These are phyloP conservation scores for Diddensiella transvaalensis DNA, from an alignment of 805 yeast genomes.

Conservation along the genomic window DNA sequence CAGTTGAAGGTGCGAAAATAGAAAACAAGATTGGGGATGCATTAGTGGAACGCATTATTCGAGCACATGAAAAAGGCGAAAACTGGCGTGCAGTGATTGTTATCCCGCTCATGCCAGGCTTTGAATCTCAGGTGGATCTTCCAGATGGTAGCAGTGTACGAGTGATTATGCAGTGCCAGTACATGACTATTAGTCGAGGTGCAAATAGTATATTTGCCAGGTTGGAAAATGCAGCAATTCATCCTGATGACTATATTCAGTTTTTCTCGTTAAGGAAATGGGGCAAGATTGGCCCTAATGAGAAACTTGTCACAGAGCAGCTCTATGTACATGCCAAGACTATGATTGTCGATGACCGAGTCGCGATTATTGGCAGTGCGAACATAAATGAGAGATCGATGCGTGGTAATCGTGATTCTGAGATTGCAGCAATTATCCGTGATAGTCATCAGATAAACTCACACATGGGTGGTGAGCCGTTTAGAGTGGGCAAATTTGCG, in stretches of 20 bases:
- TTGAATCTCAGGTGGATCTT: conserved; percentile 79
- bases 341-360: conserved; percentile 87
- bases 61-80: conserved; percentile 74
- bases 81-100: conserved; percentile 88
- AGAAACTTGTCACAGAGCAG: conserved; percentile 80
- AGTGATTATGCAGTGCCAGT: conserved; percentile 95
- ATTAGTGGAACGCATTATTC: conserved; percentile 87
- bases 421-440: conserved; percentile 82
- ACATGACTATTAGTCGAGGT: conserved; percentile 88
- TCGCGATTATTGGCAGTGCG: conserved; percentile 95
- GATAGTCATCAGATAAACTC: conserved; percentile 64
- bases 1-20: conserved; percentile 67
- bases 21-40: conserved; percentile 95
- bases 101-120: conserved; percentile 97
- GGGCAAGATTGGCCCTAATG: conserved; percentile 82
- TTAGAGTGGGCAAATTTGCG: conserved; percentile 80
- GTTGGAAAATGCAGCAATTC: conserved; percentile 69
- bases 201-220: conserved; percentile 81
- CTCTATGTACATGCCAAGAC: conserved; percentile 90
- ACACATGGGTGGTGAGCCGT: conserved; percentile 77
- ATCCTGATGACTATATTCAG: conserved; percentile 87
- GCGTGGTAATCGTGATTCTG: conserved; percentile 92
- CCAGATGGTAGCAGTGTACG: conserved; percentile 95
- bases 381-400: conserved; percentile 95
- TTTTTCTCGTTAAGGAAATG: conserved; percentile 91